Base-by-base conservation (phyloP, 805 yeast genomes). In the Candida sakaeoensis region DNA sequence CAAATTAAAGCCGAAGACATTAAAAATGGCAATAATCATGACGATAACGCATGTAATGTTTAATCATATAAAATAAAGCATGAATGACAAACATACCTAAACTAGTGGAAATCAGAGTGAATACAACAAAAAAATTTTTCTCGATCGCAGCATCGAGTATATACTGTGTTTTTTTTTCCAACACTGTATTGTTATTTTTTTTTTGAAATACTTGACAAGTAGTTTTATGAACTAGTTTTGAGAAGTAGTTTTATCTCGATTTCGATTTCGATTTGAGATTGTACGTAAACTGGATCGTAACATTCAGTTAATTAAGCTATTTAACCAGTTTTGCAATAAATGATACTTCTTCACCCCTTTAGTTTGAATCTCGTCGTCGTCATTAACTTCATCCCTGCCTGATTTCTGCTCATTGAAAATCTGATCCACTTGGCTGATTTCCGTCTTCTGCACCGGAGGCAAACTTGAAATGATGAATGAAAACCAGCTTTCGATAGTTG, bases 21-120 rank as follows among this genome's bases (percentile, higher is more conserved):
- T 60, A 40, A 49, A 56, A 51, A 42, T 34, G 56, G 62, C 57
- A 47, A 40, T 48, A 51, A 58, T 68, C 74, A 68, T 66, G 74
- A 68, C 72, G 72, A 68, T 68, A 68, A 68, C 74, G 74, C 74
- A 68, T 60, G 50, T 52, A 46, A 41, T 47, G 29, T 49, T 48
- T 57, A 57, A 56, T 56, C 62, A 56, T 57, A n/a, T 29, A 25
- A 37, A 37, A 29, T 23, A 23, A 30, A 19, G 7, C 13, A 31
- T 8, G 13, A 30, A 25, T 13, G n/a, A 32, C 8, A 7, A n/a
- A 17, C 13, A 32, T 15, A 15, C 14, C 14, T 8, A 29, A 7
- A 8, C 8, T 13, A 6, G 16, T 29, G 14, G 6, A 15, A 8
- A 13, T 18, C 18, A 29, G 12, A 29, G 9, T 8, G 12, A 27